These are phyloP conservation scores for Backusella circina DNA, from an alignment of 192 early-diverging fungal species.

Conservation along the genomic window DNA sequence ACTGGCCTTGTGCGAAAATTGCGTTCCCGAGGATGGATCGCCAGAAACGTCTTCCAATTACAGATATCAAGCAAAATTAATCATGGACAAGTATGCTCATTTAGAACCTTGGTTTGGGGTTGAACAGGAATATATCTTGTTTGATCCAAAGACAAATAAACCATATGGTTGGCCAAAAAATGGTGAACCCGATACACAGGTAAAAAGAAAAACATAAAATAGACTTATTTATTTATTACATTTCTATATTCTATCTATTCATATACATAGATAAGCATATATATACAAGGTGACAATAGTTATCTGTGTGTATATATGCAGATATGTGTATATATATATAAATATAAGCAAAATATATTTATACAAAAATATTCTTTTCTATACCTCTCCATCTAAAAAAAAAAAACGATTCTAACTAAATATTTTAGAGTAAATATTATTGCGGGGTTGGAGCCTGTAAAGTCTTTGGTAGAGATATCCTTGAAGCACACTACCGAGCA, in stretches of 20 bases:
- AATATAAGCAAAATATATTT: not conserved
- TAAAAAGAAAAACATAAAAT: conserved; percentile 4
- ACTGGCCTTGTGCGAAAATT: conserved; percentile 47
- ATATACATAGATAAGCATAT: too few species aligned
- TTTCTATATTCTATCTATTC: too few species aligned
- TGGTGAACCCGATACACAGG: conserved; percentile 50
- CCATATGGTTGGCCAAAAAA: conserved; percentile 50
- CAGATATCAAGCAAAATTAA: conserved; percentile 27
- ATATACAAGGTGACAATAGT: too few species aligned
- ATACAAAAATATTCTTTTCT: not conserved
- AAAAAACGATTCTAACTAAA: too few species aligned
- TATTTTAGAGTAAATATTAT: conserved; percentile 41
- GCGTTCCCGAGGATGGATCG: conserved; percentile 38
- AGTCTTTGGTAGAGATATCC: conserved; percentile 46
- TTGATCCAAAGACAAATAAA: conserved; percentile 37
- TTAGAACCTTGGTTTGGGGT: conserved; percentile 52
- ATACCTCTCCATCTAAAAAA: not conserved
- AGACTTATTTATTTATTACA: not conserved
- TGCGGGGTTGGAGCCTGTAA: conserved; percentile 46
- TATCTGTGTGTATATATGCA: too few species aligned
- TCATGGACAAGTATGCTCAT: conserved; percentile 38
- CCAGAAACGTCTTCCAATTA: conserved; percentile 43
- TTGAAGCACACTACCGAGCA: conserved; percentile 51
- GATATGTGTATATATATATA: not conserved
- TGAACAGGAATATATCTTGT: conserved; percentile 52